Evolutionary conservation across 495 filamentous ascomycete genomes (phyloP).

Genomic region (Lentithecium fluviatile): DNA sequence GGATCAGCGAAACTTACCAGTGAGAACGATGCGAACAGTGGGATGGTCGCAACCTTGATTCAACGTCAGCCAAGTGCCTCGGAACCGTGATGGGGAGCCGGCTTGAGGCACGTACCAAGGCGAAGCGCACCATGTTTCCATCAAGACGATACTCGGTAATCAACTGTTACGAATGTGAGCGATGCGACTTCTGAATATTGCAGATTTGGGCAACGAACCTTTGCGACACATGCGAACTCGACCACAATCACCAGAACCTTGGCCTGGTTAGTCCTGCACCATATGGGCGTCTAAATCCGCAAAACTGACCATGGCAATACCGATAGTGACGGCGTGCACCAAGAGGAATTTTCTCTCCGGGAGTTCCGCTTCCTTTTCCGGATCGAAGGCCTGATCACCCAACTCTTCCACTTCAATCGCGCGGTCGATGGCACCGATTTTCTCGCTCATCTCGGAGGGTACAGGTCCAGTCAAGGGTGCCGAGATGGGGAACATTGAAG

Average conservation of each 20-base stretch:
- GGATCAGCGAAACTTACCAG: conserved; percentile 24
- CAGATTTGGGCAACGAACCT: conserved; percentile 6
- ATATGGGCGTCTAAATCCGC: not conserved
- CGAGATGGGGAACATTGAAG: conserved; percentile 32
- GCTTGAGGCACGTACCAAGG: conserved; percentile 28
- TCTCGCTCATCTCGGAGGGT: conserved; percentile 36
- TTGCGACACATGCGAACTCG: conserved; percentile 34
- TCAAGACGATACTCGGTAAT: conserved; percentile 39
- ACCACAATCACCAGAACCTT: conserved; percentile 34
- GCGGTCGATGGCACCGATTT: conserved; percentile 36
- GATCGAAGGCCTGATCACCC: conserved; percentile 36
- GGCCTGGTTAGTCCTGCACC: not conserved
- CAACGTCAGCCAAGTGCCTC: conserved; percentile 19
- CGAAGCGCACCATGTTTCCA: conserved; percentile 37
- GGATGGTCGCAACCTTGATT: conserved; percentile 38
- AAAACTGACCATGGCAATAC: conserved; percentile 35
- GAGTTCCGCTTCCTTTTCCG: conserved; percentile 30
- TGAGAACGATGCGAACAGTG: conserved; percentile 40
- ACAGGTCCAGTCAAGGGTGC: conserved; percentile 25
- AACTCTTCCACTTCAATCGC: conserved; percentile 36
- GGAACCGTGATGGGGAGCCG: not conserved
- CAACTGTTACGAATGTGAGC: conserved; percentile 13
- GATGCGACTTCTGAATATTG: not conserved
- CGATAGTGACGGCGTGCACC: conserved; percentile 36
- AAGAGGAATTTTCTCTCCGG: conserved; percentile 33